A percentile compares a stretch with the other conserved stretches of the same genome.
These are phyloP conservation scores for Trichoderma erinaceum DNA, from an alignment of 495 filamentous ascomycete genomes.

Conservation along the genomic window DNA sequence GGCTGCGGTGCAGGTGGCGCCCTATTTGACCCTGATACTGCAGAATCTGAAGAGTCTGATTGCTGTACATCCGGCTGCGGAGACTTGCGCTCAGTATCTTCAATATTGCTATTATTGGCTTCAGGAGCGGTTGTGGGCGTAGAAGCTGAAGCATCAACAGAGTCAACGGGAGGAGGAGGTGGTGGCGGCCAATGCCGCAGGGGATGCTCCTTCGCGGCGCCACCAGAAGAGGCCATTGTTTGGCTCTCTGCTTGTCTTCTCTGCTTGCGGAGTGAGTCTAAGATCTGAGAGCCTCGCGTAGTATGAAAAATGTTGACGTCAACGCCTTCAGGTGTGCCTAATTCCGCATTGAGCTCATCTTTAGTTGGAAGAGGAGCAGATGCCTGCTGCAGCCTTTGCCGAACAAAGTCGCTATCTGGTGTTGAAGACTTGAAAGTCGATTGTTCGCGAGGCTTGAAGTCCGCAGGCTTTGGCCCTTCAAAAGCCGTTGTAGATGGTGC, in stretches of 20 bases:
- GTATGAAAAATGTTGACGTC: constrained; percentile 37
- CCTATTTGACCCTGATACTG: background rate
- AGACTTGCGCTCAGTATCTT: background rate
- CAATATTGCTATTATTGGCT: background rate
- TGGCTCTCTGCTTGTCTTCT: background rate
- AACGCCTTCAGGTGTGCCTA: constrained; percentile 18
- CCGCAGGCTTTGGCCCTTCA: background rate
- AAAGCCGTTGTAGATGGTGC: background rate
- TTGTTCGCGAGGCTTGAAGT: background rate
- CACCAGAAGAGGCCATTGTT: background rate
- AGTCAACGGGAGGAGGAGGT: background rate
- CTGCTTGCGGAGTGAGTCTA: constrained; percentile 23
- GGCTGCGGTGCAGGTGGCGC: background rate
- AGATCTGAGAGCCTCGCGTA: constrained; percentile 27
- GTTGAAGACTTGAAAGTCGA: background rate
- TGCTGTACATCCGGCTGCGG: background rate
- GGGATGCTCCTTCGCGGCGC: constrained; percentile 11
- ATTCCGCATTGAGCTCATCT: constrained; percentile 1
- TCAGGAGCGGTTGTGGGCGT: background rate
- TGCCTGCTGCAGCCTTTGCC: background rate
- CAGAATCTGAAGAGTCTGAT: background rate
- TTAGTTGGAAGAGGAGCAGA: background rate
- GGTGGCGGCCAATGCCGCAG: constrained; percentile 9
- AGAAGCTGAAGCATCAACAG: background rate
- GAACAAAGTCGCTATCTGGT: background rate